Evolutionary conservation across 2,329 filamentous ascomycete genomes (phyloP), one percentile per base, ranked within the genome.

Genomic region (Scedosporium dehoogii): DNA sequence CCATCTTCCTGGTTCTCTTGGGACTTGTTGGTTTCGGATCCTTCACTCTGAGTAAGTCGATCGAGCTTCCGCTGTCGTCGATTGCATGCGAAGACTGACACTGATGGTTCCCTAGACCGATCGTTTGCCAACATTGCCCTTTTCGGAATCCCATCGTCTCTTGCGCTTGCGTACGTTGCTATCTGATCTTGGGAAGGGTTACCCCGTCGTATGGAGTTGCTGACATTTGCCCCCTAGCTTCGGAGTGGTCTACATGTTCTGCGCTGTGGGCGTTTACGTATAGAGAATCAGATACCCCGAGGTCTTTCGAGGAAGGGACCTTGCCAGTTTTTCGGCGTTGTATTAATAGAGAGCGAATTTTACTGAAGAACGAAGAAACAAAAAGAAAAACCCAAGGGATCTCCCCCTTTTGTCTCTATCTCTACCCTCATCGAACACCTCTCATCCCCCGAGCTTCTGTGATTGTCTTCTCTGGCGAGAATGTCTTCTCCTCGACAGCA

Each of bases 211-310:
- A 65, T 59, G 59, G 14, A 14, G 38, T 60, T 53, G 61, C 72
- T 72, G 61, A 69, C 27, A 12, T 33, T 1, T 18, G 21, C 29
- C n/a, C 21, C 29, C 10, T 71, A 97, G 93, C 59, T 90, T 96
- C 75, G 94, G 94, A 69, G 88, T 93, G 59, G 92, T 99, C 56
- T 97, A 94, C 78, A 96, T 97, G 89, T 97, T 99, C 78, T 99
- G 94, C 78, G 94, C 92, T 64, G 94, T 94, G 73, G 94, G 94
- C 74, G 94, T 99, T 73, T 97, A 99, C 86, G 91, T 99, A 75
- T 99, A 66, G 62, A 60, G 56, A 57, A 56, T 21, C 21, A 81
- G 74, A 85, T 78, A 79, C 76, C 78, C 74, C 70, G 64, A 66
- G 64, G 72, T 73, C 71, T 68, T 60, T 66, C 65, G 66, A 67